A percentile compares a stretch with the other conserved stretches of the same genome.
Evolutionary conservation across 495 filamentous ascomycete species (phyloP).

Genomic region (Penicillium bovifimosum): DNA sequence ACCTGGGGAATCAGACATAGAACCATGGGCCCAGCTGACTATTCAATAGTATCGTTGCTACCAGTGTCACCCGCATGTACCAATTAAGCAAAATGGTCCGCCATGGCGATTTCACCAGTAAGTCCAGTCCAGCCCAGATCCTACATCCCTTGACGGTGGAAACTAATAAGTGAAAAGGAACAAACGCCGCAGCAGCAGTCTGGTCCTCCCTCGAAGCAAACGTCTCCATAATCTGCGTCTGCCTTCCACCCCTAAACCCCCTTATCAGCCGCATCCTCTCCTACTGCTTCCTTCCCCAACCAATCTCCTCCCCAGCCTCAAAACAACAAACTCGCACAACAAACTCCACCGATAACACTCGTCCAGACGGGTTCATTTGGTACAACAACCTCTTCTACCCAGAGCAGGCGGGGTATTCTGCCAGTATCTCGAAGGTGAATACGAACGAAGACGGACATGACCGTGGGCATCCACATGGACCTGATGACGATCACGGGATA

Average conservation of each 20-base stretch:
- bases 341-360: background rate
- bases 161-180: conserved; percentile 20
- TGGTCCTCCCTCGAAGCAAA: conserved; percentile 87
- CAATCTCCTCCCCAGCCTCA: conserved; percentile 13
- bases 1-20: background rate
- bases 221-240: conserved; percentile 74
- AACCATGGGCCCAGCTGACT: background rate
- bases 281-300: conserved; percentile 21
- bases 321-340: conserved; percentile 10
- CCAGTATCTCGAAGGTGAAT: conserved; percentile 19
- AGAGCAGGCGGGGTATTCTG: conserved; percentile 18
- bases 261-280: conserved; percentile 70
- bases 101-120: conserved; percentile 22
- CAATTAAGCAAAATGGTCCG: conserved; percentile 17
- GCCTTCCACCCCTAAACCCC: conserved; percentile 76
- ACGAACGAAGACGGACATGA: conserved; percentile 1
- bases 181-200: conserved; percentile 49
- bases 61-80: conserved; percentile 29
- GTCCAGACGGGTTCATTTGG: conserved; percentile 17
- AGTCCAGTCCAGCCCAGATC: background rate
- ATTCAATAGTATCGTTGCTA: conserved; percentile 33
- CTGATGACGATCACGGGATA: conserved; percentile 18
- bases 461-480: background rate
- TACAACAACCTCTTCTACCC: conserved; percentile 19
- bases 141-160: background rate